Evolutionary conservation across 192 early-diverging fungal genomes (phyloP), one percentile per base, ranked within the genome.

Genomic region (Borealophlyctis nickersoniae): DNA sequence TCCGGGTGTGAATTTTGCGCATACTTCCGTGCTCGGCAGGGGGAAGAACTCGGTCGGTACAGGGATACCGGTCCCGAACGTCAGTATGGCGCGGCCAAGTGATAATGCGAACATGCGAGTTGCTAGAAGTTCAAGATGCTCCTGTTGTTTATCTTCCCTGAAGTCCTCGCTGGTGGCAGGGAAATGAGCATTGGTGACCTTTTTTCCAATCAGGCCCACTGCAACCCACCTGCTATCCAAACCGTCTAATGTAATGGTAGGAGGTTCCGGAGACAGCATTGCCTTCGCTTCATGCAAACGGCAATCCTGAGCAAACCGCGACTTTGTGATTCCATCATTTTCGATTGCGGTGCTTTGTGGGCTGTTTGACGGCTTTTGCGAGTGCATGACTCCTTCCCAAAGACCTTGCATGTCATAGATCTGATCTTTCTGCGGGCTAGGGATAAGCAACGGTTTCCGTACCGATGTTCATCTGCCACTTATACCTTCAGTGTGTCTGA

Each of bases 1-100:
- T 23, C 81, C 48, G 0, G 91, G 91, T 4, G 86, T 71, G 14
- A 96, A 71, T 29, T 84, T 87, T 2, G 81, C 88, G 14, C 78
- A 66, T 0, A 89, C 75, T 0, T 52, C 74, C 4, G 93, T 74
- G 0, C 59, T 52, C 1, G 86, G 80, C 19, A 94, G 81, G 0
- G 76, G 62, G 39, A 90, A 74, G 2, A 76, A 64, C 65, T 87
- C 84, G 4, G 87, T 82, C 1, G 73, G 54, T 11, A 79, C 77
- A 3, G 81, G 79, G 2, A 56, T 71, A 3, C 65, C 62, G 0
- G 90, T 84, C 1, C 81, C 80, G 69, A 85, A 93, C 2, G 81
- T 83, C 34, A 94, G 70, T 3, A 90, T 69, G 2, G 81, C 85
- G n/a, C 86, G 71, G 3, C 90, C 91, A 0, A 82, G 33, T 2